These are phyloP conservation scores for Ganoderma leucocontextum DNA, from an alignment of 1,284 basidiomycete species.

Conservation along the genomic window DNA sequence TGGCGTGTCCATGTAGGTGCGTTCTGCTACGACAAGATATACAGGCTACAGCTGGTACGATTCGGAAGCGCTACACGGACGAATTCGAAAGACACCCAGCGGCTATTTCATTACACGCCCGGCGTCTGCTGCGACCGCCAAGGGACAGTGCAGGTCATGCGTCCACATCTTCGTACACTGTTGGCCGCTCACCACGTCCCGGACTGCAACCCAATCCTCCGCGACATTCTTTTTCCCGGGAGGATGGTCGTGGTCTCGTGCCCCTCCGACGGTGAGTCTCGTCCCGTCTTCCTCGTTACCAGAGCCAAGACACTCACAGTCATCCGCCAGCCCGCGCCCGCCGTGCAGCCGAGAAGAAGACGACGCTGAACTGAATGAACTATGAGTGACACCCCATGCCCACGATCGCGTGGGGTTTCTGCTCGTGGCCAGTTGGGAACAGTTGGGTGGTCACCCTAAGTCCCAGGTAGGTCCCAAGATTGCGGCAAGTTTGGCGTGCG, in stretches of 20 bases:
- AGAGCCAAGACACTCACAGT: background rate
- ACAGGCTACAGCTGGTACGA: background rate
- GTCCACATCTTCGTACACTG: conserved; percentile 8
- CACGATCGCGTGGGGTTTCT: background rate
- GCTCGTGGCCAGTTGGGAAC: background rate
- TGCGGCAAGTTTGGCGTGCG: conserved; percentile 19
- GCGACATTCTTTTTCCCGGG: background rate
- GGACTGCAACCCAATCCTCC: background rate
- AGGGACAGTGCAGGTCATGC: conserved; percentile 28
- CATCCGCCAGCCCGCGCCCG: background rate
- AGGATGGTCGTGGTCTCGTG: background rate
- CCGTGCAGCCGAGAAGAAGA: background rate
- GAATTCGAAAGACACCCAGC: background rate
- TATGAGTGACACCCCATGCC: background rate
- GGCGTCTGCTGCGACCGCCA: background rate
- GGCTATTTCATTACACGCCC: background rate
- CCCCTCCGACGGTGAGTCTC: background rate
- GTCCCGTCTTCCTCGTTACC: background rate
- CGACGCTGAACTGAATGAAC: background rate
- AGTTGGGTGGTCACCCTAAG: background rate
- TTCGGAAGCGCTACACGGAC: background rate
- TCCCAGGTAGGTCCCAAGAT: background rate
- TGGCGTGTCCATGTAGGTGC: conserved; percentile 12
- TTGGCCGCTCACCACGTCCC: background rate
- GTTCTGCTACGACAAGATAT: conserved; percentile 10